Evolutionary conservation across 495 filamentous ascomycete species (phyloP).

Genomic region (Talaromyces nanjingensis): DNA sequence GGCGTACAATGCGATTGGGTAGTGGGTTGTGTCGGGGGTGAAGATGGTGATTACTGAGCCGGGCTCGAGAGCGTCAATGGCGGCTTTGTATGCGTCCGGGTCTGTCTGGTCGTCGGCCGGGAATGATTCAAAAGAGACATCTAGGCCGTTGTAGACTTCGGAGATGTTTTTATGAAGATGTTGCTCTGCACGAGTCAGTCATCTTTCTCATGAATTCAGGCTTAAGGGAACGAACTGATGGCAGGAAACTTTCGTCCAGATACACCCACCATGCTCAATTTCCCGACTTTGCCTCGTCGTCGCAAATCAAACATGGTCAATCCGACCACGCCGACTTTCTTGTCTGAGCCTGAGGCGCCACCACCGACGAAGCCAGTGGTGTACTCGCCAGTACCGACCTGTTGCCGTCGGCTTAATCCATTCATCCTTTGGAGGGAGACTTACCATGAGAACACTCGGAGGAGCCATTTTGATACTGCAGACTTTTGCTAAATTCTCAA

Average conservation of each 20-base stretch:
- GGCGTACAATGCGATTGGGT: slow-evolving; percentile 89
- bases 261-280: slow-evolving; percentile 83
- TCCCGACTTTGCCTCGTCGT: slow-evolving; percentile 77
- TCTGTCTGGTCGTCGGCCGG: slow-evolving; percentile 65
- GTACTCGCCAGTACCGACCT: slow-evolving; percentile 92
- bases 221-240: slow-evolving; percentile 55
- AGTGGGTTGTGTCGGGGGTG: slow-evolving; percentile 91
- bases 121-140: slow-evolving; percentile 75
- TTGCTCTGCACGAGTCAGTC: slow-evolving; percentile 43
- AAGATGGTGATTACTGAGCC: slow-evolving; percentile 95
- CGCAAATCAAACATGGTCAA: slow-evolving; percentile 86
- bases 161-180: slow-evolving; percentile 86
- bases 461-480: slow-evolving; percentile 52
- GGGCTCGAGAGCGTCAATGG: slow-evolving; percentile 75
- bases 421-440: slow-evolving; percentile 10
- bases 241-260: slow-evolving; percentile 84
- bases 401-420: slow-evolving; percentile 11
- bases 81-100: slow-evolving; percentile 78
- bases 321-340: slow-evolving; percentile 89
- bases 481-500: neutral
- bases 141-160: slow-evolving; percentile 78
- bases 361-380: slow-evolving; percentile 85
- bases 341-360: slow-evolving; percentile 73
- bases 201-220: neutral
- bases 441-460: slow-evolving; percentile 82